Conservation (phyloP, 2,329 filamentous ascomycete species). For the Mariannaea elegans region DNA sequence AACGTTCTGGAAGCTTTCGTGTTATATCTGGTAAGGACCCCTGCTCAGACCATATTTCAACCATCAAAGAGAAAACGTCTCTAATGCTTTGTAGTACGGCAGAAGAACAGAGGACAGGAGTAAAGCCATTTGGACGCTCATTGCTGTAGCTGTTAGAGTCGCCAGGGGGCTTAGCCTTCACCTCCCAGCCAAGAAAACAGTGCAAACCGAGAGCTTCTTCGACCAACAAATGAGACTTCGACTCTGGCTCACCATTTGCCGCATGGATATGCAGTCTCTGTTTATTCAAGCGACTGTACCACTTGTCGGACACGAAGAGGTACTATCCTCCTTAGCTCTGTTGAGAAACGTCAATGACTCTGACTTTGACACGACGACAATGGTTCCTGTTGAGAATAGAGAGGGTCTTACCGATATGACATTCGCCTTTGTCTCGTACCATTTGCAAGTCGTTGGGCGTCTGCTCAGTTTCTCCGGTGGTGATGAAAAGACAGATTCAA, state of each 20-base stretch:
- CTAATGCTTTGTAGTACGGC: slow-evolving; percentile 4
- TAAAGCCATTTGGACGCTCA: slow-evolving; percentile 19
- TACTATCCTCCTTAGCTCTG: background rate
- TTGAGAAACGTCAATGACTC: slow-evolving; percentile 21
- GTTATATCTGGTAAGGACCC: slow-evolving; percentile 32
- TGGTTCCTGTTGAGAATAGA: background rate
- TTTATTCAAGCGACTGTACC: slow-evolving; percentile 17
- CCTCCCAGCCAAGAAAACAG: background rate
- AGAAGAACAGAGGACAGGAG: slow-evolving; percentile 17
- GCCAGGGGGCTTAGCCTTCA: slow-evolving; percentile 15
- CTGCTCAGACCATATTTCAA: background rate
- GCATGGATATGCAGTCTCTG: slow-evolving; percentile 20
- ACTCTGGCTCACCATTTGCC: slow-evolving; percentile 21
- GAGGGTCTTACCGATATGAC: slow-evolving; percentile 27
- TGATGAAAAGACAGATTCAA: background rate
- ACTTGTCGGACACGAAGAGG: slow-evolving; percentile 14
- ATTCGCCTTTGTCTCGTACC: slow-evolving; percentile 18
- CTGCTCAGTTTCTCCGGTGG: background rate
- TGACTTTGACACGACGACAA: slow-evolving; percentile 17
- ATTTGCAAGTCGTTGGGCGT: slow-evolving; percentile 11
- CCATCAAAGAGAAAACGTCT: background rate
- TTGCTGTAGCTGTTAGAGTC: slow-evolving; percentile 19
- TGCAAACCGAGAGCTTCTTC: slow-evolving; percentile 16
- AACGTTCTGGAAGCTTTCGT: slow-evolving; percentile 43
- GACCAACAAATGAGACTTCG: slow-evolving; percentile 21